phyloP scores from a whole-genome alignment of 805 yeast genomes.

The Hanseniaspora nectarophila region DNA sequence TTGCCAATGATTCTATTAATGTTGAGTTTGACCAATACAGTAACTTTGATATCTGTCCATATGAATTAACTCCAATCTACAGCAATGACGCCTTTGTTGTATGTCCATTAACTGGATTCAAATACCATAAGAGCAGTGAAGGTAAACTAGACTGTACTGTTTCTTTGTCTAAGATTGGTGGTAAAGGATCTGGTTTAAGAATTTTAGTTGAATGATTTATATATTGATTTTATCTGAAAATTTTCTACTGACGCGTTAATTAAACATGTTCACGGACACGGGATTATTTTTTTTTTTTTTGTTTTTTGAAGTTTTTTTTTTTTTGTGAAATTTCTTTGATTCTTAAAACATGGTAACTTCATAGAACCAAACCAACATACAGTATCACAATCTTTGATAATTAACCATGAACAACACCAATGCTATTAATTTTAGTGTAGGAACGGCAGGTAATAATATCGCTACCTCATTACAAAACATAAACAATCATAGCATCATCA shows the following conservation, averaged over 20 bases:
- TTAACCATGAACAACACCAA: not conserved
- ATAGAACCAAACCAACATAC: too few species aligned
- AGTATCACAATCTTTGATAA: too few species aligned
- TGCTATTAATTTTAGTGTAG: constrained; percentile 30
- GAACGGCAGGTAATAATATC: constrained; percentile 13
- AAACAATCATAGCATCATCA: not conserved
- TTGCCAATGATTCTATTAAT: constrained; percentile 76
- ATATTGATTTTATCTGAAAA: not conserved
- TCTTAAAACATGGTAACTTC: too few species aligned
- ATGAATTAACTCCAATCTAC: constrained; percentile 80
- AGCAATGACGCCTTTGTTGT: constrained; percentile 52
- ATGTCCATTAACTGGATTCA: constrained; percentile 85
- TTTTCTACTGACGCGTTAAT: not conserved
- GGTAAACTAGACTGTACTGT: constrained; percentile 74
- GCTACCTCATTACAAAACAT: not conserved
- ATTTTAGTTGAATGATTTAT: constrained; percentile 20
- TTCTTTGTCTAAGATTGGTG: constrained; percentile 67
- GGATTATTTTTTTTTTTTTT: not conserved
- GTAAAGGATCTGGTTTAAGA: constrained; percentile 83
- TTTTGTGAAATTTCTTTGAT: not conserved
- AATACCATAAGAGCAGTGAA: constrained; percentile 62
- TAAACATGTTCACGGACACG: not conserved
- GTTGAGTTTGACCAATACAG: constrained; percentile 88
- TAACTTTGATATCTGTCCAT: constrained; percentile 80
- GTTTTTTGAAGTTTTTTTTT: not conserved